These are phyloP conservation scores for Viola pubescens DNA, from an alignment of 441 rosid species.

Conservation along the genomic window DNA sequence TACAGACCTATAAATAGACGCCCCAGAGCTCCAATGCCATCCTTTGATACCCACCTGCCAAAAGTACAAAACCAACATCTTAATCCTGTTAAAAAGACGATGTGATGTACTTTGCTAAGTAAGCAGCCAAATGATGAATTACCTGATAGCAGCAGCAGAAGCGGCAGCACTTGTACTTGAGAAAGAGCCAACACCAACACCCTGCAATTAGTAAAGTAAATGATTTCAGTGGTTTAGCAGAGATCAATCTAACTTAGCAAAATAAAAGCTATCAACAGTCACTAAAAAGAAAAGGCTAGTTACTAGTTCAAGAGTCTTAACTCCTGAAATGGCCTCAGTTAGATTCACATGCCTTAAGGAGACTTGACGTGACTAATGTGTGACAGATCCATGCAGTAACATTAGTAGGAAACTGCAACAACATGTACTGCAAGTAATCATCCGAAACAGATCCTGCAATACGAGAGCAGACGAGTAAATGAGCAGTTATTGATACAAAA, in stretches of 20 bases:
- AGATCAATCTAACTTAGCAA: not conserved
- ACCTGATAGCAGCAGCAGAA: constrained; percentile 97
- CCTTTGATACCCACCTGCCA: constrained; percentile 96
- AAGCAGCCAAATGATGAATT: constrained; percentile 8
- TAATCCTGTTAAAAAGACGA: constrained; percentile 14
- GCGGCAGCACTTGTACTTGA: constrained; percentile 79
- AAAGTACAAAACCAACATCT: constrained; percentile 21
- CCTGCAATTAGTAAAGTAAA: constrained; percentile 38
- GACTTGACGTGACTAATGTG: constrained; percentile 87
- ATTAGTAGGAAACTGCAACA: constrained; percentile 88
- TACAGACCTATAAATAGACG: constrained; percentile 82
- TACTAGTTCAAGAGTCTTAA: constrained; percentile 10
- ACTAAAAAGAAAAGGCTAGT: not conserved
- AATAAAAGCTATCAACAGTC: not conserved
- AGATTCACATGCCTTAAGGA: constrained; percentile 77
- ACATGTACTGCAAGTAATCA: constrained; percentile 88
- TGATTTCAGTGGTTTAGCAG: not conserved
- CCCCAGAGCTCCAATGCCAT: constrained; percentile 95
- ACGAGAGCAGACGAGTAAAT: constrained; percentile 9
- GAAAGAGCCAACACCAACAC: constrained; percentile 86
- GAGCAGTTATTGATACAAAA: too few relatives aligned
- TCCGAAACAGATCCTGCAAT: constrained; percentile 81
- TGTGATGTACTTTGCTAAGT: not conserved
- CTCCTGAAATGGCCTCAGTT: constrained; percentile 28
- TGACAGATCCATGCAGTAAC: constrained; percentile 95